Percentiles rank a stretch among this genome's conserved stretches.
Evolutionary conservation across 495 filamentous ascomycete species (phyloP).

Genomic region (Penicillium riverlandense): DNA sequence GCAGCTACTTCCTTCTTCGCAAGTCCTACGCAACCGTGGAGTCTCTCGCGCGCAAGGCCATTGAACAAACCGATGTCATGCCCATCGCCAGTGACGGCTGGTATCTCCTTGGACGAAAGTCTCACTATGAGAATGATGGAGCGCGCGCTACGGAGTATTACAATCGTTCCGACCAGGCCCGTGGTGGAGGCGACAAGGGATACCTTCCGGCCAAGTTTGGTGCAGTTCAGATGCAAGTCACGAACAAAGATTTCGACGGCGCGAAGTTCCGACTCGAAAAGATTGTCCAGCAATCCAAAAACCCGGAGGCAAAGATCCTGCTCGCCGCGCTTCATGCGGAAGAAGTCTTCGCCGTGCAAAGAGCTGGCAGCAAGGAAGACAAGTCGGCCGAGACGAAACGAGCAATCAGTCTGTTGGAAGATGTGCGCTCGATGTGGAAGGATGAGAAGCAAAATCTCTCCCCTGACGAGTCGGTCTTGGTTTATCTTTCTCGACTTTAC

Average conservation of each 20-base stretch:
- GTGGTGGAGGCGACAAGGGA: slow-evolving; percentile 80
- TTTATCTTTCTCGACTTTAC: slow-evolving; percentile 87
- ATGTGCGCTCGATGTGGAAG: slow-evolving; percentile 85
- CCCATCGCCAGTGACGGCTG: slow-evolving; percentile 93
- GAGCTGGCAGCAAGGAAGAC: slow-evolving; percentile 71
- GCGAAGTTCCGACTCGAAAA: slow-evolving; percentile 93
- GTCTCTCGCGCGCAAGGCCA: slow-evolving; percentile 80
- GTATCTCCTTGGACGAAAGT: slow-evolving; percentile 86
- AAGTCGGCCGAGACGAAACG: slow-evolving; percentile 76
- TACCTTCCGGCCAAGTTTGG: slow-evolving; percentile 92
- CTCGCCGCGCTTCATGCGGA: slow-evolving; percentile 87
- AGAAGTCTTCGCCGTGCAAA: slow-evolving; percentile 77
- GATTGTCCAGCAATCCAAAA: slow-evolving; percentile 78
- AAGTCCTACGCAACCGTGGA: slow-evolving; percentile 75
- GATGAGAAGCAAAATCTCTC: slow-evolving; percentile 73
- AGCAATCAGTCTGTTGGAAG: slow-evolving; percentile 73
- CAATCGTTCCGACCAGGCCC: slow-evolving; percentile 75
- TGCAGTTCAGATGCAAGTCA: slow-evolving; percentile 75
- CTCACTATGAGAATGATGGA: slow-evolving; percentile 65
- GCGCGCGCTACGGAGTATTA: slow-evolving; percentile 75
- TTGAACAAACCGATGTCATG: slow-evolving; percentile 91
- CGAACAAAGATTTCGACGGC: slow-evolving; percentile 77
- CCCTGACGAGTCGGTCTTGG: slow-evolving; percentile 78
- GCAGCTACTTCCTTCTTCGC: slow-evolving; percentile 74
- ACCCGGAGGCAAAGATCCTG: slow-evolving; percentile 82